phyloP scores from a whole-genome alignment of 2,329 filamentous ascomycete genomes.

The Fusarium chuoi region DNA sequence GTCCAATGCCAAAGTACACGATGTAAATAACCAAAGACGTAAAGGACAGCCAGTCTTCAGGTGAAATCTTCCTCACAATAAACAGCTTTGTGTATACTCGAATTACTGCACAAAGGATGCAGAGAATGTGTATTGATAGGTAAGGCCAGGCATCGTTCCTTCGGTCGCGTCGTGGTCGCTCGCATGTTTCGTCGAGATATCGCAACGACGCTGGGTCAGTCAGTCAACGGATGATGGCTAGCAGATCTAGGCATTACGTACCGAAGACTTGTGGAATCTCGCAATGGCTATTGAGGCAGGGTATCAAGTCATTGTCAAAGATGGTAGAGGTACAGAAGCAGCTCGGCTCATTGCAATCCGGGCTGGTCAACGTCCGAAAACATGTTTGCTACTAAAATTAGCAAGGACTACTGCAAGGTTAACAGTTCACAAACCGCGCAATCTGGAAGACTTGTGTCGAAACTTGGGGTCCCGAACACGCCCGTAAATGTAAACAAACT shows the following conservation, averaged over 20 bases:
- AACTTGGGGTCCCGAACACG: fast-evolving
- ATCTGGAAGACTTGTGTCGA: not conserved
- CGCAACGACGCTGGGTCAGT: not conserved
- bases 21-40: slow-evolving; percentile 1
- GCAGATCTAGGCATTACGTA: not conserved
- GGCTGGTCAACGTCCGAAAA: fast-evolving
- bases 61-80: slow-evolving; percentile 2
- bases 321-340: not conserved
- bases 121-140: slow-evolving; percentile 6
- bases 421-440: not conserved
- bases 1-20: slow-evolving; percentile 8
- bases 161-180: slow-evolving; percentile 11
- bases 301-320: not conserved
- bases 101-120: slow-evolving; percentile 3
- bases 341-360: not conserved
- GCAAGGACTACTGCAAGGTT: fast-evolving
- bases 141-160: slow-evolving; percentile 12
- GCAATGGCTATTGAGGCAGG: not conserved
- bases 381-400: not conserved
- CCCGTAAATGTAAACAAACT: not conserved
- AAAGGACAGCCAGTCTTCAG: slow-evolving; percentile 3
- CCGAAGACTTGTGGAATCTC: not conserved
- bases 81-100: slow-evolving; percentile 12
- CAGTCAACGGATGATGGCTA: not conserved
- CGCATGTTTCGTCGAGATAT: not conserved